A percentile compares a stretch with the other conserved stretches of the same genome.
phyloP scores from a whole-genome alignment of 1,284 basidiomycete genomes.

The Boletellus sp. region DNA sequence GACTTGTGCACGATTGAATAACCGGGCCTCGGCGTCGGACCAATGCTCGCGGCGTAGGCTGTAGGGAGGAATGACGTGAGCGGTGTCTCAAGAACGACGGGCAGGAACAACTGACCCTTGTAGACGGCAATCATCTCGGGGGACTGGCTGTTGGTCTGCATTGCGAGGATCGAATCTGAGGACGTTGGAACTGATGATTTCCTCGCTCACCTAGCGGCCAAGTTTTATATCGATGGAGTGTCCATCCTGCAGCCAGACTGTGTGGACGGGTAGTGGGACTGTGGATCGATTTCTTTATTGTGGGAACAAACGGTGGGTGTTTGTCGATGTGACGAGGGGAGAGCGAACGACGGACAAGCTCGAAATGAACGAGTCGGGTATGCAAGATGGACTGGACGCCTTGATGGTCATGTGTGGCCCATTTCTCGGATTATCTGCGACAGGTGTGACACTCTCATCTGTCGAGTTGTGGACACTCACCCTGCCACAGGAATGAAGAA shows the following conservation, averaged over 20 bases:
- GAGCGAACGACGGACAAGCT: not conserved
- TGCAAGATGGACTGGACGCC: not conserved
- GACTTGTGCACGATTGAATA: constrained; percentile 10
- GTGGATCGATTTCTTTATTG: not conserved
- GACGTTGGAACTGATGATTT: not conserved
- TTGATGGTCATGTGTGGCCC: not conserved
- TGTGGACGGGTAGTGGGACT: constrained; percentile 1
- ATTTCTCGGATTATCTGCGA: not conserved
- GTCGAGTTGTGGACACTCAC: not conserved
- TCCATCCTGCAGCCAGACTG: not conserved
- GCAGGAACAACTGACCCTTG: not conserved
- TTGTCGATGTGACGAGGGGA: not conserved
- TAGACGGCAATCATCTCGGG: constrained; percentile 13
- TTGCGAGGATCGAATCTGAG: constrained; percentile 2
- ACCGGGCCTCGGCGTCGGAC: not conserved
- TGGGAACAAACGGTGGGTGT: not conserved
- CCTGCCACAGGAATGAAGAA: not conserved
- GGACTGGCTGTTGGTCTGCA: constrained; percentile 2
- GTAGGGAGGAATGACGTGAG: not conserved
- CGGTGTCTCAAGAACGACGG: not conserved
- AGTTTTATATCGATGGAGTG: constrained; percentile 10
- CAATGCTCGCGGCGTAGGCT: constrained; percentile 12
- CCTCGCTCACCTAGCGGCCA: not conserved
- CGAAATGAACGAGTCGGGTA: not conserved
- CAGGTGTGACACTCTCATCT: not conserved